Evolutionary conservation across 2,329 filamentous ascomycete species (phyloP), one percentile per base, ranked within the genome.

Genomic region (Apiospora koreana): DNA sequence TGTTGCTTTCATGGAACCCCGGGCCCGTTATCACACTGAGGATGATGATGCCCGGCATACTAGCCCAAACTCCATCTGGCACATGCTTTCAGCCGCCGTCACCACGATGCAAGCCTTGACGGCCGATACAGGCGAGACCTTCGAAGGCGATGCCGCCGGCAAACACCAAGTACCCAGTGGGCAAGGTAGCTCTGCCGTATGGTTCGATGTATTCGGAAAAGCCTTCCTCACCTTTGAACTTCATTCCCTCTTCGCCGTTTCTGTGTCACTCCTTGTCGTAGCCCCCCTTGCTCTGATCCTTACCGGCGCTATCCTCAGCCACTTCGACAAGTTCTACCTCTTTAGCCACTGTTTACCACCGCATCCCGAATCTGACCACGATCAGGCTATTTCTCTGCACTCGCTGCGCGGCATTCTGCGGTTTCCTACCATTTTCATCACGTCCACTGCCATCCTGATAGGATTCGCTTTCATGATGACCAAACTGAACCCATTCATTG

Each of bases 151-250:
- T 8, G 87, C 89, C 68, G 82, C 84, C 10, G 84, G 85, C 67
- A 83, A 84, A 66, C 87, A 86, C 69, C 89, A 89, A 74, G 87
- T 91, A 2, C 85, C 88, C 71, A 91, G 90, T 70, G 91, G 92
- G 7, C 84, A 82, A 38, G 89, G 89, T 9, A 89, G 87, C 18
- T 84, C 88, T 71, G 93, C 90, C 42, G 93, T 97, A 12, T 98
- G 94, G 93, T 98, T 97, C 77, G 95, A 98, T 78, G 81, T 97
- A 10, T 94, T 96, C 74, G 95, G 95, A 62, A 87, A 85, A 68
- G 86, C 85, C 2, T 94, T 97, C 79, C 92, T 91, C 21, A 86
- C 95, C 1, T 92, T 97, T 78, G 86, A 87, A 65, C 85, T 97
- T 48, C 88, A 92, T 74, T 94, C 93, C 7, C 86, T 97, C 68